Conservation (phyloP, 129 eudicot genomes). For the Smallanthus sonchifolius region DNA sequence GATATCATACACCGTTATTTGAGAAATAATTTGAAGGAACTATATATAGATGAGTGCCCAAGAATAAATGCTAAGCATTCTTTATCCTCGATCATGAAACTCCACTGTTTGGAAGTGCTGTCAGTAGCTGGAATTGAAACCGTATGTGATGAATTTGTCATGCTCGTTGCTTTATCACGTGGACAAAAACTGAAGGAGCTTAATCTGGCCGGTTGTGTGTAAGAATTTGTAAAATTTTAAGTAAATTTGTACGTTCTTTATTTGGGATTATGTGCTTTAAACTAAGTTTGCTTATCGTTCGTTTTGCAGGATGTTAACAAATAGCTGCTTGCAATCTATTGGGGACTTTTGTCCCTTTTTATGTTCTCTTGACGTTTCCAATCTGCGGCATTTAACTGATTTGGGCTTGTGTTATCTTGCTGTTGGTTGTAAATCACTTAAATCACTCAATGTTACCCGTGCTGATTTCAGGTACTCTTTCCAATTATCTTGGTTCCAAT, state of each 20-base stretch:
- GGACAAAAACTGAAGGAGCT: slow-evolving; percentile 48
- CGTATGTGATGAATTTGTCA: slow-evolving; percentile 36
- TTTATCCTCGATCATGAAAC: slow-evolving; percentile 31
- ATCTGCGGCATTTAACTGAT: slow-evolving; percentile 37
- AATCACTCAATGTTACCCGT: slow-evolving; percentile 35
- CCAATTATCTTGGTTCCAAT: neutral
- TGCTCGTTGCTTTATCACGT: slow-evolving; percentile 14
- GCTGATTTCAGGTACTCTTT: slow-evolving; percentile 48
- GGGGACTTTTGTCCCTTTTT: slow-evolving; percentile 35
- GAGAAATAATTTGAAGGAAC: slow-evolving; percentile 47
- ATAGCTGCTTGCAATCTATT: slow-evolving; percentile 33
- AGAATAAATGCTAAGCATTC: slow-evolving; percentile 32
- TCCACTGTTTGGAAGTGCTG: slow-evolving; percentile 48
- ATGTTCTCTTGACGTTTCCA: slow-evolving; percentile 37
- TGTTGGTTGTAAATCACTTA: slow-evolving; percentile 47
- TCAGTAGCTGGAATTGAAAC: slow-evolving; percentile 49
- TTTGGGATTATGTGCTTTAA: slow-evolving; percentile 9
- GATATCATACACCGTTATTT: slow-evolving; percentile 25
- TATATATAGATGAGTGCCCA: slow-evolving; percentile 46
- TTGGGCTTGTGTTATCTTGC: slow-evolving; percentile 42
- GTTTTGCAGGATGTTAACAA: slow-evolving; percentile 44
- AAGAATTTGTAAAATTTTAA: slow-evolving; percentile 17
- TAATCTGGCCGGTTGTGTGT: slow-evolving; percentile 47
- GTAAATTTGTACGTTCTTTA: neutral
- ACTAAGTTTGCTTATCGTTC: neutral